phyloP scores from a whole-genome alignment of 306 rosid genomes.

The Ziziphus jujuba region DNA sequence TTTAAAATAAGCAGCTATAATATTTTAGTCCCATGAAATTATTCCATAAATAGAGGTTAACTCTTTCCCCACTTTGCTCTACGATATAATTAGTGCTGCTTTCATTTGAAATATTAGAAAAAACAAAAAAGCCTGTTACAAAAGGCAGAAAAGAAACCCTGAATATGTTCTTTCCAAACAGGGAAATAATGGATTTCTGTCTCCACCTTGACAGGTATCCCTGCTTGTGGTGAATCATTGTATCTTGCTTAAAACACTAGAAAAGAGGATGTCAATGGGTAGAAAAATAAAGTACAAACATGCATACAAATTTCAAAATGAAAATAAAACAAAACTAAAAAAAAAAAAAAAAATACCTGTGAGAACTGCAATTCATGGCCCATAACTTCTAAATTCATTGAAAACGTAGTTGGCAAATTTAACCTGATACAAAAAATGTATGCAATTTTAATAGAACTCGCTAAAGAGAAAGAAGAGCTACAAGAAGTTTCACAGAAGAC shows the following conservation, averaged over 20 bases:
- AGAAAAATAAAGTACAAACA: not conserved
- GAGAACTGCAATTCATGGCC: slow-evolving; percentile 78
- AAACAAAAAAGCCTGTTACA: not conserved
- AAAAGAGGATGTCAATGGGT: not conserved
- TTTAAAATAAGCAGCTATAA: not conserved
- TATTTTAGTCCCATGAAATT: not conserved
- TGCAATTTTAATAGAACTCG: slow-evolving; percentile 4
- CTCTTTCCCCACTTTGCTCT: not conserved
- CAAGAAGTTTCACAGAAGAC: not conserved
- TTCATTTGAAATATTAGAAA: not conserved
- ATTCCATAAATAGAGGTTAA: not conserved
- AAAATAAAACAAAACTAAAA: slow-evolving; percentile 26
- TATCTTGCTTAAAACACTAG: not conserved
- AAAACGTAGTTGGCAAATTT: slow-evolving; percentile 83
- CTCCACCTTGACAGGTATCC: not conserved
- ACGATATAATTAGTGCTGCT: not conserved
- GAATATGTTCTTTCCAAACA: not conserved
- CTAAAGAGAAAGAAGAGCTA: not conserved
- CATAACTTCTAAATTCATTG: slow-evolving; percentile 78
- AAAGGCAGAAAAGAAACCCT: not conserved
- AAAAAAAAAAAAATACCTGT: slow-evolving; percentile 51
- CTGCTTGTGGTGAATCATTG: not conserved
- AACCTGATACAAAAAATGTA: slow-evolving; percentile 45
- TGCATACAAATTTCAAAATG: not conserved
- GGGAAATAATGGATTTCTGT: not conserved